Conservation (phyloP, 805 yeast species). For the Candida loeiensis region DNA sequence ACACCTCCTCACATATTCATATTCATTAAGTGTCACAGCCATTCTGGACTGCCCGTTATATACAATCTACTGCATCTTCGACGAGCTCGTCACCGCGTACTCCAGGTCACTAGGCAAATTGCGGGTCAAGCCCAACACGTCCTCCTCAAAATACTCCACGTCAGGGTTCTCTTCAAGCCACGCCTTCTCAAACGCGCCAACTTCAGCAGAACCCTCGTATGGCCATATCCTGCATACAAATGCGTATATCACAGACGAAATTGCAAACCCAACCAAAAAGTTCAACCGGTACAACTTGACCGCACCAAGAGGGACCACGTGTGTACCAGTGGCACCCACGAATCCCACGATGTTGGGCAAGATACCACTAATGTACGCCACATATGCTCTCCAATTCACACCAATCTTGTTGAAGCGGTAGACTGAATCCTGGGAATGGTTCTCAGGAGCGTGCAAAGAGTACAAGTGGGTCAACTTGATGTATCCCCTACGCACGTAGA, state of each 20-base stretch:
- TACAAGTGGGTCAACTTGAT: slow-evolving; percentile 64
- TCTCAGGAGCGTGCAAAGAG: slow-evolving; percentile 37
- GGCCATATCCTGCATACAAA: slow-evolving; percentile 53
- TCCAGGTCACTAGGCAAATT: neutral
- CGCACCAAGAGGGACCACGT: slow-evolving; percentile 72
- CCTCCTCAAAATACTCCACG: slow-evolving; percentile 58
- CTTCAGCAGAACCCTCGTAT: slow-evolving; percentile 34
- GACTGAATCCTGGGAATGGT: slow-evolving; percentile 24
- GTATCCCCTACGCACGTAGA: slow-evolving; percentile 67
- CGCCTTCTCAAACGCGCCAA: slow-evolving; percentile 45
- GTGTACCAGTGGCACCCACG: slow-evolving; percentile 75
- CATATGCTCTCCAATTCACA: slow-evolving; percentile 78
- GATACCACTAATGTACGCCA: slow-evolving; percentile 77
- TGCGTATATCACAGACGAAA: slow-evolving; percentile 55
- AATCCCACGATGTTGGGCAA: slow-evolving; percentile 84
- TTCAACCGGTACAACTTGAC: slow-evolving; percentile 67
- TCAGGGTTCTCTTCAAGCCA: slow-evolving; percentile 64
- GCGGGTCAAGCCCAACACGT: slow-evolving; percentile 14
- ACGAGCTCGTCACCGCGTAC: slow-evolving; percentile 1
- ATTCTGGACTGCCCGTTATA: too few relatives aligned
- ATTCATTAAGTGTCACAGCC: too few relatives aligned
- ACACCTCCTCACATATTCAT: too few relatives aligned
- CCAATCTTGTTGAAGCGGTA: slow-evolving; percentile 67
- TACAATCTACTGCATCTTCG: neutral
- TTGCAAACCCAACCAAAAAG: slow-evolving; percentile 71